These are phyloP conservation scores for Eimeria sp. DNA, from an alignment of 169 alveolate species.

Conservation along the genomic window DNA sequence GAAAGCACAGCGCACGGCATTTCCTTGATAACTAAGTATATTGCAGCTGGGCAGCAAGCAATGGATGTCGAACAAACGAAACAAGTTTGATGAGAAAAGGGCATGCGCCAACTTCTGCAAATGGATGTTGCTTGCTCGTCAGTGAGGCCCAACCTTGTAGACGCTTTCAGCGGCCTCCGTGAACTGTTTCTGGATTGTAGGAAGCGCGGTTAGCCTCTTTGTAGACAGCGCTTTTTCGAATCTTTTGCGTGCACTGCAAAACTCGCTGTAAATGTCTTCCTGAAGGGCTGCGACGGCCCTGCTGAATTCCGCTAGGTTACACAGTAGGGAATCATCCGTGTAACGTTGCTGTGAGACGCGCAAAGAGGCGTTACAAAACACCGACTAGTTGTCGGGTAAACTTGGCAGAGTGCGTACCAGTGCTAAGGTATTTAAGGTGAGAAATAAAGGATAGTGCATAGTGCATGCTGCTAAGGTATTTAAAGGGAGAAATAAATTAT, in stretches of 20 bases:
- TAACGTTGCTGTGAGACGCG: background rate
- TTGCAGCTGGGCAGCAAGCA: background rate
- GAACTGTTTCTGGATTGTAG: conserved; percentile 29
- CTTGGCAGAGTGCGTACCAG: no score
- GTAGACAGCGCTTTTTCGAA: conserved; percentile 23
- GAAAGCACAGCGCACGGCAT: background rate
- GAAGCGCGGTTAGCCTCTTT: background rate
- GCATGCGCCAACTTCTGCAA: background rate
- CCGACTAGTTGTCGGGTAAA: background rate
- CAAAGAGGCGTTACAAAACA: background rate
- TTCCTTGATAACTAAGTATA: background rate
- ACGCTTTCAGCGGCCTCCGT: conserved; percentile 15
- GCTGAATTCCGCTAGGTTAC: conserved; percentile 6
- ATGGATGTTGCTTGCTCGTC: background rate
- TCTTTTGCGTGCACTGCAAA: conserved; percentile 28
- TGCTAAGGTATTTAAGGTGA: background rate
- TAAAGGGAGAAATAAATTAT: background rate
- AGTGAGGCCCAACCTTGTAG: conserved; percentile 4
- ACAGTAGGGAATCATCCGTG: conserved; percentile 15
- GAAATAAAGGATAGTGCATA: background rate
- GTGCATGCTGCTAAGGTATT: background rate
- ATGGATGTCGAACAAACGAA: background rate
- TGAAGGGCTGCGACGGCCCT: conserved; percentile 28
- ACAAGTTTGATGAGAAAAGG: background rate
- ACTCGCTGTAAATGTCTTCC: conserved; percentile 25